Base-by-base conservation (phyloP, 306 rosid species). In the Castanopsis chinensis region DNA sequence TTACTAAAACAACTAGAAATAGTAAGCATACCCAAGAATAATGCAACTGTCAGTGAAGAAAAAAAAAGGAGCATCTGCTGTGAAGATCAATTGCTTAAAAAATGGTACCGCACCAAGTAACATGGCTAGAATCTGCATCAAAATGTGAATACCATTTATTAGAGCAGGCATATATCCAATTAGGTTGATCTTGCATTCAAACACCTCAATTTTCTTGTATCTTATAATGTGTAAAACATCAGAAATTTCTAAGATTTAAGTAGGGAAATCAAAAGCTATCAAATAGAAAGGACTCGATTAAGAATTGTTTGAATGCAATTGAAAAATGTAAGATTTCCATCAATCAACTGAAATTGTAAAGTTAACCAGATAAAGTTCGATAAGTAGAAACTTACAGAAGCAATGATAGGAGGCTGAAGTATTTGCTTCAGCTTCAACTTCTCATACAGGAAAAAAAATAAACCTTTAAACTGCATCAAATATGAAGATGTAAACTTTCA, bases 31-130 rank as follows among this genome's bases (percentile, higher is more conserved):
- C 99, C 99, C 99, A 52, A 96, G 97, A 80, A 96, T 96, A 75
- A 85, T 92, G 92, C 99, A 96, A 87, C 98, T 96, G 82, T 96
- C 98, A 14, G 98, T 96, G 86, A 96, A 90, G 90, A 96, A 96
- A 83, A 89, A 96, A 25, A 96, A 76, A 41, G 99, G 98, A 85
- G 92, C 98, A 81, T 86, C 94, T 12, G 90, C n/a, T 54, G 94
- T 87, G 74, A 96, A 89, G 82, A 96, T 90, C 78, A 88, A 79
- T 76, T 71, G 61, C 90, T 91, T 96, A 17, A 90, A 79, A 85
- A 91, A 82, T 75, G 99, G 99, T 69, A 89, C 72, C 12, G 89
- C 83, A 37, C 99, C 99, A 67, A 96, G 79, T 69, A 51, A 69
- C 99, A 96, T 96, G 77, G 99, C 99, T 28, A 96, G 86, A 82